Evolutionary conservation across 371 early-diverging fungal species (phyloP).

Genomic region (Paraphysoderma sedebokerense): DNA sequence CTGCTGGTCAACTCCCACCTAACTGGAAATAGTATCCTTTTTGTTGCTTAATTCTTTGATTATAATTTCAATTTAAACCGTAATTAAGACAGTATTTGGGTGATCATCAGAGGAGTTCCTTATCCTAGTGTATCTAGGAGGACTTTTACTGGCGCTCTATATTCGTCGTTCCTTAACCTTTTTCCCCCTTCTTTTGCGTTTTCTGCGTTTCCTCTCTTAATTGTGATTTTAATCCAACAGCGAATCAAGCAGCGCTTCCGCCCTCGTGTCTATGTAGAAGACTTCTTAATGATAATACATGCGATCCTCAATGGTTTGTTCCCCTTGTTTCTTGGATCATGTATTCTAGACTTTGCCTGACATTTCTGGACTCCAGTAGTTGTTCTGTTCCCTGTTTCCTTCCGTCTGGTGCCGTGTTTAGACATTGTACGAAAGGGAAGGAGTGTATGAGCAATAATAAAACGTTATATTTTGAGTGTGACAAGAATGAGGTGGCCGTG

Average conservation of each 20-base stretch:
- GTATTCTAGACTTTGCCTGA: too few species aligned
- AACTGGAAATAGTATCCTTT: slow-evolving; percentile 93
- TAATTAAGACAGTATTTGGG: slow-evolving; percentile 11
- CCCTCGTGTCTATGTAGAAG: slow-evolving; percentile 62
- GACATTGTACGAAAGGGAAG: too few species aligned
- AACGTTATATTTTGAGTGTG: too few species aligned
- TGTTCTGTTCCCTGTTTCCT: too few species aligned
- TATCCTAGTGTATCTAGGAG: background rate
- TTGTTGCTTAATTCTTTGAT: background rate
- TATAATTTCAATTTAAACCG: slow-evolving; percentile 5
- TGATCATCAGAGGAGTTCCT: background rate
- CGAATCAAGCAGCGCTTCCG: slow-evolving; percentile 68
- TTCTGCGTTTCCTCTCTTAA: slow-evolving; percentile 6
- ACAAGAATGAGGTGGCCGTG: too few species aligned
- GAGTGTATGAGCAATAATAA: too few species aligned
- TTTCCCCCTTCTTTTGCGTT: background rate
- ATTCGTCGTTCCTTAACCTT: slow-evolving; percentile 10
- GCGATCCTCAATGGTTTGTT: too few species aligned
- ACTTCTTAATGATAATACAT: too few species aligned
- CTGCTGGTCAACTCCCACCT: slow-evolving; percentile 88
- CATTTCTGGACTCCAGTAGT: too few species aligned
- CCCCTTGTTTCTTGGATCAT: too few species aligned
- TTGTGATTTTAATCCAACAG: slow-evolving; percentile 14
- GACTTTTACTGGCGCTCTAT: slow-evolving; percentile 2
- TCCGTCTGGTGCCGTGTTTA: too few species aligned